These are phyloP conservation scores for Leptoxyphium fumago DNA, from an alignment of 2,329 filamentous ascomycete species.

Conservation along the genomic window DNA sequence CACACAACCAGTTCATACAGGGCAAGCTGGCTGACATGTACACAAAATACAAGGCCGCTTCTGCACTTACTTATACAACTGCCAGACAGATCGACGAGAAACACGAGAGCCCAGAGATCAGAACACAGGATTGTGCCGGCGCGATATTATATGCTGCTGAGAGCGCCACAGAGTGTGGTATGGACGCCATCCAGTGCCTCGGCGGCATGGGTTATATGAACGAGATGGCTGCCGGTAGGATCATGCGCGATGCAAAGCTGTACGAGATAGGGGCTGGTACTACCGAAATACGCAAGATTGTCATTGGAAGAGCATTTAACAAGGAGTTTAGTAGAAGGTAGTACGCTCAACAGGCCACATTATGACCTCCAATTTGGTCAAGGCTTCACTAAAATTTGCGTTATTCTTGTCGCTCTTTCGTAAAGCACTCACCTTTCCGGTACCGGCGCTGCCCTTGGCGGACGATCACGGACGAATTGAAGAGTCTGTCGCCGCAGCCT, in stretches of 20 bases:
- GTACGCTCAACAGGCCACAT: background rate
- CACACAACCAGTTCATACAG: conserved; percentile 84
- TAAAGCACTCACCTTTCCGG: no score
- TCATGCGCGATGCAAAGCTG: conserved; percentile 64
- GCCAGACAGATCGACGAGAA: conserved; percentile 64
- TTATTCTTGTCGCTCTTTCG: no score
- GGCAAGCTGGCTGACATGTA: conserved; percentile 95
- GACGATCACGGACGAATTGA: no score
- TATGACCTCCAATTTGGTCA: no score
- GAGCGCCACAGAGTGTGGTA: conserved; percentile 68
- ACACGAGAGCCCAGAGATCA: conserved; percentile 34
- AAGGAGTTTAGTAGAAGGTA: conserved; percentile 48
- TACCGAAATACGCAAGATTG: conserved; percentile 83
- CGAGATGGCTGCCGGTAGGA: conserved; percentile 77
- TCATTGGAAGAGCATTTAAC: conserved; percentile 86
- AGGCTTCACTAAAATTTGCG: no score
- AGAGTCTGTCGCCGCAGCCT: no score
- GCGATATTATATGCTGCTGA: conserved; percentile 90
- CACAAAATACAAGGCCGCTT: conserved; percentile 71
- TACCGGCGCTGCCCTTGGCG: no score
- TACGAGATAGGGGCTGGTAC: conserved; percentile 98
- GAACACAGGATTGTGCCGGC: conserved; percentile 85
- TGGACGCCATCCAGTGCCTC: conserved; percentile 83
- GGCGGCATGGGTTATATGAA: conserved; percentile 95
- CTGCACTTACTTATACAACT: conserved; percentile 77